Base-by-base conservation (phyloP, 345 rosid genomes). In the Trapa incisa region DNA sequence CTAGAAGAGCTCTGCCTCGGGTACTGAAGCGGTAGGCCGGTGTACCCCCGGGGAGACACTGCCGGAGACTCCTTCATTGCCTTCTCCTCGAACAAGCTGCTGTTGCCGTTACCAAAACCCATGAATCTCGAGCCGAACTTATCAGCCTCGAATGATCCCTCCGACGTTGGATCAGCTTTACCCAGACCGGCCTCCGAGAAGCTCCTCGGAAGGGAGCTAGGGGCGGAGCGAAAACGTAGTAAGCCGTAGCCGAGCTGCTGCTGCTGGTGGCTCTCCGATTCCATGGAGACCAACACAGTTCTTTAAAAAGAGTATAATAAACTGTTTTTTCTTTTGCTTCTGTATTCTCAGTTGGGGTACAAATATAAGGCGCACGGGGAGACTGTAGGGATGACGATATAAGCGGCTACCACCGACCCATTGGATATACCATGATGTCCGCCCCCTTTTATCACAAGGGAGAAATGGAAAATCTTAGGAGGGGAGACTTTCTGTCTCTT, bases 221-320 rank as follows among this genome's bases (percentile, higher is more conserved):
- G 96, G 32, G 96, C 94, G 4, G 97, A 88, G 54, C 96, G 84
- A 72, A 93, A 93, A 66, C 98, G 84, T 65, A 87, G 82, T 67
- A 88, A 74, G 69, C 96, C 96, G 54, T 86, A 77, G 73, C 90
- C 65, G 78, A 81, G 90, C 62, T 74, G 72, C 65, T 70, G 90
- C 62, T 74, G 72, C 65, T 70, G 81, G 63, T 60, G 84, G 69
- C 67, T 77, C 64, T 77, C 82, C 3, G 97, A 85, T 82, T 88
- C 96, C 97, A 90, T 88, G 62, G 82, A 79, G 29, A 22, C 29
- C 29, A 22, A 63, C 66, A 67, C 12, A 57, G 58, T 7, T 7
- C 61, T 47, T 63, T 76, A 50, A 29, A 39, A 50, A 10, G 7
- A 7, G 29, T 22, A 22, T 22, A 22, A 47, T 52, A 17, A 58